These are phyloP conservation scores for Raphanus sativus DNA, from an alignment of 345 rosid species.

Conservation along the genomic window DNA sequence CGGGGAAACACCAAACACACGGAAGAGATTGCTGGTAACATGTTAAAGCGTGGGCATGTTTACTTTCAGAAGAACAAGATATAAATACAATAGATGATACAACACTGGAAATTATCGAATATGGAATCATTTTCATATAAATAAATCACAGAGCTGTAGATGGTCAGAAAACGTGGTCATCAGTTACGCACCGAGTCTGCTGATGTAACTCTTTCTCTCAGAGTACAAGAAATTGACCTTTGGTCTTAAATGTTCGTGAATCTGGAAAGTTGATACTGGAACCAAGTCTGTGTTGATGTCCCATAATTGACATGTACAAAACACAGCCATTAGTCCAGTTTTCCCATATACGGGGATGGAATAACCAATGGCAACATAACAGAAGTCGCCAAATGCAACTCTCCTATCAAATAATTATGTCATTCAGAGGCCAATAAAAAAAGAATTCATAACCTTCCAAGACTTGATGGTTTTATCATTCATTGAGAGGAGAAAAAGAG, in stretches of 20 bases:
- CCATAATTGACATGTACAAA: constrained; percentile 57
- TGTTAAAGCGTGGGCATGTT: no score
- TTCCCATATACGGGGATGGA: no score
- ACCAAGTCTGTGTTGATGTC: constrained; percentile 97
- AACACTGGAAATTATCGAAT: constrained; percentile 97
- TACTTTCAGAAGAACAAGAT: no score
- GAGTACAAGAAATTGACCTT: constrained; percentile 49
- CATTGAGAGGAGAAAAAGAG: constrained; percentile 84
- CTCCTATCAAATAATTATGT: no score
- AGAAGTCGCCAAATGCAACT: no score
- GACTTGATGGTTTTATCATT: constrained; percentile 95
- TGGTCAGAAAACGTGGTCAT: neutral
- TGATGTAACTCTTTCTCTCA: neutral
- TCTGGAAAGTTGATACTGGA: constrained; percentile 88
- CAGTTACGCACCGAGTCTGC: neutral
- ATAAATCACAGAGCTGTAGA: constrained; percentile 73
- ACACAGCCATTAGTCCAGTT: neutral
- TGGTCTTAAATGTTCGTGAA: constrained; percentile 87
- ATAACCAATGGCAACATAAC: no score
- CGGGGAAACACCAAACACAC: constrained; percentile 73
- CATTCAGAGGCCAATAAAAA: no score
- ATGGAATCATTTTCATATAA: constrained; percentile 96
- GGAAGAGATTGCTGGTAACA: constrained; percentile 79
- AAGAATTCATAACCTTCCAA: constrained; percentile 53
- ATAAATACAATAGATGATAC: constrained; percentile 40